Evolutionary conservation across 768 basidiomycete species (phyloP).

Genomic region (Harrya chromipes): DNA sequence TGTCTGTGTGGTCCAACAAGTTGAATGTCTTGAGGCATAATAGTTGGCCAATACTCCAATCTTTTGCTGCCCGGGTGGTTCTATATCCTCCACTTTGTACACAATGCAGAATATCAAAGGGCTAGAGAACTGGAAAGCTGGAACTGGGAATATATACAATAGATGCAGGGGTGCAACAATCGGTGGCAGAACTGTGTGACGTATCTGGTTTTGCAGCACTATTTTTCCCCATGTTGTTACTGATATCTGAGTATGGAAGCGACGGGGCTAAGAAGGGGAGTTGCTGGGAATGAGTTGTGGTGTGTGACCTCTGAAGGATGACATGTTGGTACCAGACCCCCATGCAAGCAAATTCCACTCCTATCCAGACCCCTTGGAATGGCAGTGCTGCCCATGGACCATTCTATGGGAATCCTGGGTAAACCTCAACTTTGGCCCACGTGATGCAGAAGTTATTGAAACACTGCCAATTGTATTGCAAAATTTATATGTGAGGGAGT

Average conservation of each 20-base stretch:
- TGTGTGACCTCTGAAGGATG: background rate
- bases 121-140: conserved; percentile 23
- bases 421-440: no score
- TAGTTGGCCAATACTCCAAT: conserved; percentile 27
- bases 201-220: background rate
- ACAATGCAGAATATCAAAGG: conserved; percentile 19
- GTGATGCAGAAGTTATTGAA: no score
- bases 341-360: conserved; percentile 32
- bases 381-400: no score
- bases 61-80: conserved; percentile 21
- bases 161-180: background rate
- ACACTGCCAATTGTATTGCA: no score
- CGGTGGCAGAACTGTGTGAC: no score
- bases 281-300: background rate
- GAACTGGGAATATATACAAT: background rate
- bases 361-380: conserved; percentile 32
- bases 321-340: background rate
- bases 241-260: background rate
- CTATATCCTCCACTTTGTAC: conserved; percentile 23
- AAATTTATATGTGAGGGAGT: no score
- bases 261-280: no score
- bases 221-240: background rate
- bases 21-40: conserved; percentile 40
- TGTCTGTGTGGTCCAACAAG: conserved; percentile 4
- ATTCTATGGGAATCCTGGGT: no score